phyloP scores from a whole-genome alignment of 139 green algal species.

The Parachlorella kessleri region DNA sequence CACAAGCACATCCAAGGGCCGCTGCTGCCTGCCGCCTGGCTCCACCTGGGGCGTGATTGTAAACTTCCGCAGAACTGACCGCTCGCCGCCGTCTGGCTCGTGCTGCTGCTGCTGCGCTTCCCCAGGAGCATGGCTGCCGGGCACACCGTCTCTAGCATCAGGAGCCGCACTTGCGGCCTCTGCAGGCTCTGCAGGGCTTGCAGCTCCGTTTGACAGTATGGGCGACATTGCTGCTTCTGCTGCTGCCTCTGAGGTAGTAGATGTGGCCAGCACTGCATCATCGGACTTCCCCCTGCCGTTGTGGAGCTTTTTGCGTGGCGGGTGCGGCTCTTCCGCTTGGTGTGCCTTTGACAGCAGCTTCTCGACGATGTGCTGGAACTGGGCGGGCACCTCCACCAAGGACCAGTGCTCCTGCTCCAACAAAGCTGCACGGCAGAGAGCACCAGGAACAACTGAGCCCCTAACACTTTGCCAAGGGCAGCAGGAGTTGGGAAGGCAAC shows the following conservation, averaged over 20 bases:
- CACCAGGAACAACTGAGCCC: no score
- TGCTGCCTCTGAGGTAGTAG: neutral
- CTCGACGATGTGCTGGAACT: conserved; percentile 62
- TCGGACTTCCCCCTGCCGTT: neutral
- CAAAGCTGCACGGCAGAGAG: conserved; percentile 16
- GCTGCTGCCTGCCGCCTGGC: neutral
- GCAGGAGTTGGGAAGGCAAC: no score
- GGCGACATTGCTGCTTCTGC: neutral
- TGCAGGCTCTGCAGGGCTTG: no score
- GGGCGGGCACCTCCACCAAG: conserved; percentile 48
- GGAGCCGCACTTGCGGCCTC: neutral
- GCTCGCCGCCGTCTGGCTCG: neutral
- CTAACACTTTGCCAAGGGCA: no score
- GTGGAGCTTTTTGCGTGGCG: neutral
- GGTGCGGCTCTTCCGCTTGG: conserved; percentile 31
- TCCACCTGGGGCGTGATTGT: conserved; percentile 20
- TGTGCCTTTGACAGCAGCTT: conserved; percentile 21
- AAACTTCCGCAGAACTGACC: conserved; percentile 17
- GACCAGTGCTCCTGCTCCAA: conserved; percentile 75
- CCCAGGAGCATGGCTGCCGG: neutral
- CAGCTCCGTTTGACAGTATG: no score
- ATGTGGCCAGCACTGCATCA: neutral
- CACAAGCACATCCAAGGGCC: conserved; percentile 19
- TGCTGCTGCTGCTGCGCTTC: neutral
- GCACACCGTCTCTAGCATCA: neutral